phyloP scores from a whole-genome alignment of 768 basidiomycete species.

The Rhodotorula paludigena region DNA sequence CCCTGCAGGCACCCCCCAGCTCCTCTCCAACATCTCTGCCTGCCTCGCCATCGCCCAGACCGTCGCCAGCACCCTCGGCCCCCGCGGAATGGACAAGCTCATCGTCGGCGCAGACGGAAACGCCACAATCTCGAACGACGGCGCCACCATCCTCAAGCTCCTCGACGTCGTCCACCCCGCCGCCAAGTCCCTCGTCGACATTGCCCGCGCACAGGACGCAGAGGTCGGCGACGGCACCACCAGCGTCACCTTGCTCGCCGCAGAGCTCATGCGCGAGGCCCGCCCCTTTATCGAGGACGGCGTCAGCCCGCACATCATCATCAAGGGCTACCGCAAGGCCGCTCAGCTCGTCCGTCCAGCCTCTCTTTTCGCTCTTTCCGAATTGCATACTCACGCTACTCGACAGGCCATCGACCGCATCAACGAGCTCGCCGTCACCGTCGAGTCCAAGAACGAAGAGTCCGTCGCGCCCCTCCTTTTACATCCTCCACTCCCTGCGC shows the following conservation, averaged over 20 bases:
- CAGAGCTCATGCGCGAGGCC: slow-evolving; percentile 89
- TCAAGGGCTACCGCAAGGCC: slow-evolving; percentile 89
- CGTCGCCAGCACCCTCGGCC: slow-evolving; percentile 89
- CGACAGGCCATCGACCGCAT: slow-evolving; percentile 74
- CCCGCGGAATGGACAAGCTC: slow-evolving; percentile 97
- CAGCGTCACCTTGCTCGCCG: slow-evolving; percentile 87
- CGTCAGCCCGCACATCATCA: slow-evolving; percentile 93
- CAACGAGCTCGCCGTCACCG: slow-evolving; percentile 78
- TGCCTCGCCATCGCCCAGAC: slow-evolving; percentile 90
- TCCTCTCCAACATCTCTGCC: slow-evolving; percentile 92
- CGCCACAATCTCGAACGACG: slow-evolving; percentile 99
- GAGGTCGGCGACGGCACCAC: slow-evolving; percentile 99
- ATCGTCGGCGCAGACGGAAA: slow-evolving; percentile 81
- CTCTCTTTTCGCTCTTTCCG: neutral
- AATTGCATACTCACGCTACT: no score
- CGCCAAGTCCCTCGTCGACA: slow-evolving; percentile 94
- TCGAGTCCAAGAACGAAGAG: slow-evolving; percentile 87
- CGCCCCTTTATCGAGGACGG: slow-evolving; percentile 90
- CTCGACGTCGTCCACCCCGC: slow-evolving; percentile 98
- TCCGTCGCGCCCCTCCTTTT: slow-evolving; percentile 50
- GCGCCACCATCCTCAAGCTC: slow-evolving; percentile 94
- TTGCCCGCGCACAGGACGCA: slow-evolving; percentile 95
- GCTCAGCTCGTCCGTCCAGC: slow-evolving; percentile 64
- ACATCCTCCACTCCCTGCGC: neutral
- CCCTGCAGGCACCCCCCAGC: slow-evolving; percentile 51